Evolutionary conservation across 2,329 filamentous ascomycete genomes (phyloP), one percentile per base, ranked within the genome.

Genomic region (Coleophoma eucalyptorum): DNA sequence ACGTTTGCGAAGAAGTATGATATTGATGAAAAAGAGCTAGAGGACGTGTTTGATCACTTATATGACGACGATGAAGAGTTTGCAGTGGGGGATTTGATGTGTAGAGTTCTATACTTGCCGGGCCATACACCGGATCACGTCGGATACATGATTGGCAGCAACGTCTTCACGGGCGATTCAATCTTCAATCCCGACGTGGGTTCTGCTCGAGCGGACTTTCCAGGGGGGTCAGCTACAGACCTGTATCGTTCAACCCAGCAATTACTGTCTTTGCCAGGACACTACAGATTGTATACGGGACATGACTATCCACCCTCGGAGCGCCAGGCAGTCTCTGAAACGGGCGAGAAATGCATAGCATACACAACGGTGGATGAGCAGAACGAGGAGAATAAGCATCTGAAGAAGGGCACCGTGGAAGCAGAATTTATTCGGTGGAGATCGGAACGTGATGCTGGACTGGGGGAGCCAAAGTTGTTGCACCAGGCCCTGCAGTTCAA

Each of bases 81-180:
- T 54, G 16, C 55, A 0, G 69, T 86, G 35, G 81, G 82, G 0
- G 49, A 61, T 0, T 32, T 84, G 13, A 59, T 55, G 1, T 76
- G 66, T 0, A 67, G 61, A 2, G 79, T 73, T 0, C 60, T 84
- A 0, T 75, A 84, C 55, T 72, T 86, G 0, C 80, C 81, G 0
- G 81, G 81, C 0, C 80, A 85, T 55, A 84, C 80, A 0, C 79
- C 80, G 0, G 81, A 85, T 55, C 80, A 84, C 49, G 58, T 82
- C 13, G 81, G 80, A 0, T 86, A 86, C 53, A 64, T 67, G 33
- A 74, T 84, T 46, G 79, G 77, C 62, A 64, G 71, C 6, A 55
- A 55, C 21, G 67, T 81, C 0, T 81, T 81, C 46, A 74, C 72
- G 21, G 78, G 78, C 0, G 78, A 81, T 53, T 79, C 76, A 0